Conservation (phyloP, 2,329 filamentous ascomycete genomes). For the Fusarium euwallaceae region DNA sequence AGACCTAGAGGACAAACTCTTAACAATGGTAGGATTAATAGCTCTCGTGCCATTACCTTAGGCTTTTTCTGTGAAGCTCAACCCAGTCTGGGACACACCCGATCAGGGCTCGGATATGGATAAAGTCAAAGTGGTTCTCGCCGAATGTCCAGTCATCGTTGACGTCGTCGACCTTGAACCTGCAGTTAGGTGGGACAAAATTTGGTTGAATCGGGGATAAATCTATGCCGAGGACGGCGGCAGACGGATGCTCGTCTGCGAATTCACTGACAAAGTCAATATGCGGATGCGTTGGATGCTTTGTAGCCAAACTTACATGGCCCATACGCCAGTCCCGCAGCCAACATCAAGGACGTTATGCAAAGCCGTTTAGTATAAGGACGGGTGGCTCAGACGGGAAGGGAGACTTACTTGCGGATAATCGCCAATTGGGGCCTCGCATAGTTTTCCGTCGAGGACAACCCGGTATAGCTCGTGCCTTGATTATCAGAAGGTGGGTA, state of each 20-base stretch:
- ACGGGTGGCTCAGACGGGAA: background rate
- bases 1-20: background rate
- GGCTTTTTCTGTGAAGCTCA: background rate
- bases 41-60: background rate
- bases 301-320: background rate
- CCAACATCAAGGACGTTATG: constrained; percentile 5
- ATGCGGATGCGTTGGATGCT: background rate
- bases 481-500: background rate
- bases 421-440: background rate
- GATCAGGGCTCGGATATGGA: background rate
- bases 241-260: constrained; percentile 1
- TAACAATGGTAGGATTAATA: background rate
- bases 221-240: background rate
- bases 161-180: background rate
- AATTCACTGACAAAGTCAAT: background rate
- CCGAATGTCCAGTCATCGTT: constrained; percentile 2
- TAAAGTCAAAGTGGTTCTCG: background rate
- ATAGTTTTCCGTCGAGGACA: background rate
- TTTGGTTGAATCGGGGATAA: background rate
- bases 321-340: constrained; percentile 6
- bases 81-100: constrained; percentile 3
- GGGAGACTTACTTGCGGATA: background rate
- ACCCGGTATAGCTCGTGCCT: background rate
- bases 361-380: background rate
- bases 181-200: constrained; percentile 4